Evolutionary conservation across 1,284 basidiomycete species (phyloP).

Genomic region (Apiotrichum gamsii): DNA sequence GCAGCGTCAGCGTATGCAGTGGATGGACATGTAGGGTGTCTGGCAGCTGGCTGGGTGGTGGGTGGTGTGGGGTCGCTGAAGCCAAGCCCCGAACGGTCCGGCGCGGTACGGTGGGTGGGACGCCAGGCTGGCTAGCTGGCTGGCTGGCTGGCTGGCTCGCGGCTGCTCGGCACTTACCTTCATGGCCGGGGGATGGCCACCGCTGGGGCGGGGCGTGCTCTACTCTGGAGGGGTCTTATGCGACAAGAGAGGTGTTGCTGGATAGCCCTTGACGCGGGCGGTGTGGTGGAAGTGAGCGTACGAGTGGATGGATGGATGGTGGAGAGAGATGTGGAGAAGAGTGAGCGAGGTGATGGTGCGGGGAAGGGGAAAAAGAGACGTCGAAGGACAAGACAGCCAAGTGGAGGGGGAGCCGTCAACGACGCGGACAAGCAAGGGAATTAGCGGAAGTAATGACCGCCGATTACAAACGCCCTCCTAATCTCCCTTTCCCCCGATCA

Average conservation of each 20-base stretch:
- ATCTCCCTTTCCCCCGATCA: too few species aligned
- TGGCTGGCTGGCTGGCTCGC: too few species aligned
- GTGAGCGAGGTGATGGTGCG: conserved; percentile 5
- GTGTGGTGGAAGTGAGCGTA: background rate
- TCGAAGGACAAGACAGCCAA: too few species aligned
- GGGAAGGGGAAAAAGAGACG: conserved; percentile 6
- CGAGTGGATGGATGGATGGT: conserved; percentile 35
- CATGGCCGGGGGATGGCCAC: conserved; percentile 23
- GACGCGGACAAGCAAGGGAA: too few species aligned
- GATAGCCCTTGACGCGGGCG: conserved; percentile 23
- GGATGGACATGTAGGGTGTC: background rate
- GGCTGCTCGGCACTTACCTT: conserved; percentile 43
- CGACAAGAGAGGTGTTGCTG: conserved; percentile 17
- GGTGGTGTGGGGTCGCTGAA: background rate
- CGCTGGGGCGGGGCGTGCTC: conserved; percentile 11
- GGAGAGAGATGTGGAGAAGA: background rate
- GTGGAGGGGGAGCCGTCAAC: too few species aligned
- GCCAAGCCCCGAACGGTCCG: too few species aligned
- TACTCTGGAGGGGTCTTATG: background rate
- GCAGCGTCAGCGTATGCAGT: conserved; percentile 17
- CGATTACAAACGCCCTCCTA: too few species aligned
- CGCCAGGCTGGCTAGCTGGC: too few species aligned
- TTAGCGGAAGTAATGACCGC: too few species aligned
- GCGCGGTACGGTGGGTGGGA: too few species aligned
- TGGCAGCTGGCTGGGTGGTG: background rate